phyloP scores from a whole-genome alignment of 148 eudicot genomes.

The Persicaria maculosa region DNA sequence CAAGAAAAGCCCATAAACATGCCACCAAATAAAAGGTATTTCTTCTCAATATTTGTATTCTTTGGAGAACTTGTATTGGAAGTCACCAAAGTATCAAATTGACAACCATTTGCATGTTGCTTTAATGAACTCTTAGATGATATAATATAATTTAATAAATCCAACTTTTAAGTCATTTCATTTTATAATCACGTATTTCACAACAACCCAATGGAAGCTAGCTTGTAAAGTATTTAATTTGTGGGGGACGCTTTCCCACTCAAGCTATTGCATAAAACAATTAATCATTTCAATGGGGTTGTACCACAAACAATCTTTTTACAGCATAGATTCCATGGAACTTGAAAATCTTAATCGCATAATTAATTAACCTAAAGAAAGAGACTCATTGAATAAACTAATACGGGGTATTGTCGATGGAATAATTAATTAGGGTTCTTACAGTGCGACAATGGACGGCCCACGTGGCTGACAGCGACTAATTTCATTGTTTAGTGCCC shows the following conservation, averaged over 20 bases:
- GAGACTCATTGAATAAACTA: background rate
- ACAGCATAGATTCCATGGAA: conserved; percentile 15
- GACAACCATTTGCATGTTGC: conserved; percentile 10
- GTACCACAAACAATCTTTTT: conserved; percentile 1
- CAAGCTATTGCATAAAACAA: background rate
- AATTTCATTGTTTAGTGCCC: conserved; percentile 1
- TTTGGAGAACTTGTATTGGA: conserved; percentile 14
- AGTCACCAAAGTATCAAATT: conserved; percentile 12
- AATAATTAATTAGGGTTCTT: conserved; percentile 4
- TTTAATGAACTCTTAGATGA: background rate
- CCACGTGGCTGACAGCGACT: conserved; percentile 12
- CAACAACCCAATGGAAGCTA: conserved; percentile 13
- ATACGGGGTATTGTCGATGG: background rate
- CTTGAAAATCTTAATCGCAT: conserved; percentile 1
- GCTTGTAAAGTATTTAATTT: conserved; percentile 9
- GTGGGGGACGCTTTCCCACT: conserved; percentile 4
- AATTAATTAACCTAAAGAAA: conserved; percentile 11
- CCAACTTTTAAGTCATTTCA: conserved; percentile 1
- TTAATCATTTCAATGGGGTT: background rate
- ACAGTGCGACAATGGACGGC: conserved; percentile 11
- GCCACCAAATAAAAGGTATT: conserved; percentile 9
- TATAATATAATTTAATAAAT: conserved; percentile 1
- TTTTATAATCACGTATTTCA: conserved; percentile 3
- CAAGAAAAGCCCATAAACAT: conserved; percentile 4
- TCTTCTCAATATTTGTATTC: conserved; percentile 9